phyloP scores from a whole-genome alignment of 495 filamentous ascomycete species.

The Podospora pseudopauciseta region DNA sequence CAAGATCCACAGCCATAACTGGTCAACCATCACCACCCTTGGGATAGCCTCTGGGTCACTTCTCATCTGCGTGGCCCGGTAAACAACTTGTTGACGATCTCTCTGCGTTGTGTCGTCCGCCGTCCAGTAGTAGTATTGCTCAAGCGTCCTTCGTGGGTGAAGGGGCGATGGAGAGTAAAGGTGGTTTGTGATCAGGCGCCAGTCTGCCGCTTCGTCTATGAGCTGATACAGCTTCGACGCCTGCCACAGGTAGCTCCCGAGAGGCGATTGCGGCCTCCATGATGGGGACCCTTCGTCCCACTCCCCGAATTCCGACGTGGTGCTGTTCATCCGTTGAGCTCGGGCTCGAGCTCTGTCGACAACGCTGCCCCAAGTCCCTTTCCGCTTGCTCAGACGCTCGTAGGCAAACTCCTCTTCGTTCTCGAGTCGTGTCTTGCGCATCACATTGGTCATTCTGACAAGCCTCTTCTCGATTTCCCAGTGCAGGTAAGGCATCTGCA shows the following conservation, averaged over 20 bases:
- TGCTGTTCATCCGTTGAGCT: constrained; percentile 21
- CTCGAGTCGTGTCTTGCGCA: constrained; percentile 20
- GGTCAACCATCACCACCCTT: constrained; percentile 71
- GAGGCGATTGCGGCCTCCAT: constrained; percentile 24
- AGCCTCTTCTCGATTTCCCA: constrained; percentile 30
- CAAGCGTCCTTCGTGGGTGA: constrained; percentile 20
- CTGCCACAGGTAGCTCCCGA: constrained; percentile 26
- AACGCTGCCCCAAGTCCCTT: constrained; percentile 26
- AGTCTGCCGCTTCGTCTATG: constrained; percentile 31
- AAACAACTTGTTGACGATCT: constrained; percentile 26
- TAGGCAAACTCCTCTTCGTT: constrained; percentile 21
- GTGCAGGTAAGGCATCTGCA: constrained; percentile 28
- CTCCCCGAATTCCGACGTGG: constrained; percentile 9
- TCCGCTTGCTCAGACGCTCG: constrained; percentile 24
- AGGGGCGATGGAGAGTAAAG: constrained; percentile 23
- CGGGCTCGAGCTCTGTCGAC: constrained; percentile 23
- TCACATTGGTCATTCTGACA: constrained; percentile 27
- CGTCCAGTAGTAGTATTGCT: constrained; percentile 27
- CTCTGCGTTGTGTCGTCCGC: constrained; percentile 21
- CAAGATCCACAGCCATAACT: constrained; percentile 71
- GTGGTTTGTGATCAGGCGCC: constrained; percentile 25
- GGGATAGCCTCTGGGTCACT: constrained; percentile 40
- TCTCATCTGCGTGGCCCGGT: constrained; percentile 21
- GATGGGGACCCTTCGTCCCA: constrained; percentile 19
- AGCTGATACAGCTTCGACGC: constrained; percentile 28